These are phyloP conservation scores for Hypoxylon fuscum DNA, from an alignment of 495 filamentous ascomycete genomes.

Conservation along the genomic window DNA sequence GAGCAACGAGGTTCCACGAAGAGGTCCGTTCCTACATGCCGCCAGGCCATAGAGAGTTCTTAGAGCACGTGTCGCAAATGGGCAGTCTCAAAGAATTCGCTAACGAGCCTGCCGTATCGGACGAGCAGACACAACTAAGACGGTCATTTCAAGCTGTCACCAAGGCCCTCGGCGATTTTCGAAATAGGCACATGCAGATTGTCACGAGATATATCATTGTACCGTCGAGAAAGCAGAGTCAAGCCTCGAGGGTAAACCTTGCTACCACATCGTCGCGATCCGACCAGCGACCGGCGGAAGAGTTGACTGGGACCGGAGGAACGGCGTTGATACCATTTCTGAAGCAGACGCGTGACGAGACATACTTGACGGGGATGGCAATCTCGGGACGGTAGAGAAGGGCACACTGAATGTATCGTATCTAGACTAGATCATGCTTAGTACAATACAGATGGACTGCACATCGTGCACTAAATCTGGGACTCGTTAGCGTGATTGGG, in stretches of 20 bases:
- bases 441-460: too few species aligned
- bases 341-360: conserved; percentile 94
- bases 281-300: conserved; percentile 50
- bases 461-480: too few species aligned
- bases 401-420: not conserved
- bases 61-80: conserved; percentile 75
- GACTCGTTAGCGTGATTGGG: too few species aligned
- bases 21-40: conserved; percentile 97
- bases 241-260: conserved; percentile 63
- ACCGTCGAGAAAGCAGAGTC: conserved; percentile 53
- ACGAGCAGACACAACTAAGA: conserved; percentile 64
- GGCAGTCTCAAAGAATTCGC: conserved; percentile 79
- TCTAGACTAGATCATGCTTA: too few species aligned
- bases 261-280: conserved; percentile 61
- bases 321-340: conserved; percentile 92
- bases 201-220: conserved; percentile 94
- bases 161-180: conserved; percentile 79
- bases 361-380: conserved; percentile 78
- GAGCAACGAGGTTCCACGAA: conserved; percentile 86
- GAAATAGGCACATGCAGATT: conserved; percentile 91
- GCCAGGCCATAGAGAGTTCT: conserved; percentile 79
- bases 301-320: conserved; percentile 86
- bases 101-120: conserved; percentile 53
- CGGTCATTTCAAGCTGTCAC: conserved; percentile 83
- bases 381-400: conserved; percentile 25